phyloP scores from a whole-genome alignment of 1,284 basidiomycete species.

The Ceratobasidium theobromae region DNA sequence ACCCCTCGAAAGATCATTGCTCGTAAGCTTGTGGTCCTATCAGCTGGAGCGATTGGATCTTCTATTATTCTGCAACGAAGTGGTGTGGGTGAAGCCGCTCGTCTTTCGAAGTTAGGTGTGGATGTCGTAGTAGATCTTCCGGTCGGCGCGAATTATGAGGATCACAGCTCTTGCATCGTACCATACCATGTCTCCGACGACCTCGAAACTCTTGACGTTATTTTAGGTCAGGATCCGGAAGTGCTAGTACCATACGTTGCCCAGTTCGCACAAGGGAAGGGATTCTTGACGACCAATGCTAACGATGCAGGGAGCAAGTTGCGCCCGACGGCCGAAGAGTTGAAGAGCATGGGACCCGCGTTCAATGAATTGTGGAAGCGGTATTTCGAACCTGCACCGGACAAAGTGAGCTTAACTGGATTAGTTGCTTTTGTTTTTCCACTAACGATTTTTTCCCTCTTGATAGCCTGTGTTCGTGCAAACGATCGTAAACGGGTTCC shows the following conservation, averaged over 20 bases:
- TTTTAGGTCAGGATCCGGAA: not conserved
- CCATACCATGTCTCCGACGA: not conserved
- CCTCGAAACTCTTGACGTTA: not conserved
- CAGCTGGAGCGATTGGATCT: conserved; percentile 42
- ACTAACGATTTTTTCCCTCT: too few relatives aligned
- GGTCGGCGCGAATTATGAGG: conserved; percentile 58
- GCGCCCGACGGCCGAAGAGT: conserved; percentile 50
- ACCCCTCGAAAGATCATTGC: conserved; percentile 3
- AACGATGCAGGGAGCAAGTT: conserved; percentile 54
- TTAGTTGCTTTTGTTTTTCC: too few relatives aligned
- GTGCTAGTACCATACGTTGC: not conserved
- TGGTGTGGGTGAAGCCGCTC: conserved; percentile 49
- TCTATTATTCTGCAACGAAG: conserved; percentile 59
- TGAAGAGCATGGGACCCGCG: conserved; percentile 49
- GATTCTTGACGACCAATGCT: conserved; percentile 41
- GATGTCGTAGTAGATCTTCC: conserved; percentile 52
- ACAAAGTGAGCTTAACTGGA: conserved; percentile 47
- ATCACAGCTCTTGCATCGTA: conserved; percentile 39
- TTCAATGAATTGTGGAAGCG: conserved; percentile 50
- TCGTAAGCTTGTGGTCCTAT: conserved; percentile 21
- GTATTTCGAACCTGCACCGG: conserved; percentile 50
- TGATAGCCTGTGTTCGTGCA: conserved; percentile 11
- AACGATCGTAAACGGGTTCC: conserved; percentile 7
- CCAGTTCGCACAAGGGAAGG: not conserved
- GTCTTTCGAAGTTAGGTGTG: conserved; percentile 50